phyloP scores from a whole-genome alignment of 148 eudicot genomes.

The Oxyria digyna region DNA sequence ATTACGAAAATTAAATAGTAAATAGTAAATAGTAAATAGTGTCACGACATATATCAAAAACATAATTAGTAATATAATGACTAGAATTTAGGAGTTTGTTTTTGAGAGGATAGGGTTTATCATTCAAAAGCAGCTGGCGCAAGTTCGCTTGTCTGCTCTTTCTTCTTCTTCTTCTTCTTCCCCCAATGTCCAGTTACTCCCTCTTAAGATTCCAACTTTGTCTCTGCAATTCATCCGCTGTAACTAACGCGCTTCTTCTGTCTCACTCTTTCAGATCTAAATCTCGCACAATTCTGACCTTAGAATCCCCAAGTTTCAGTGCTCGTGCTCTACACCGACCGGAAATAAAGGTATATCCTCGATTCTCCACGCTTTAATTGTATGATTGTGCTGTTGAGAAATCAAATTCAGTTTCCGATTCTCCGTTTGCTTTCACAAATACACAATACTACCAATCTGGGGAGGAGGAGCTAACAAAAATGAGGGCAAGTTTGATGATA shows the following conservation, averaged over 20 bases:
- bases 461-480: constrained; percentile 10
- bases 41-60: no score
- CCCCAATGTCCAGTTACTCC: background rate
- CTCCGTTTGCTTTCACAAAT: no score
- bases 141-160: no score
- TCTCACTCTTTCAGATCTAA: background rate
- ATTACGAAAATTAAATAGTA: no score
- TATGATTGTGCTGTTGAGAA: background rate
- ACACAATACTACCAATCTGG: no score
- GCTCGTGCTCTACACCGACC: background rate
- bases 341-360: background rate
- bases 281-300: constrained; percentile 2
- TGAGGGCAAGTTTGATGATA: constrained; percentile 40
- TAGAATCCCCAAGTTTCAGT: background rate
- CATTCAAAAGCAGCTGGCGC: no score
- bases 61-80: no score
- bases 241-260: background rate
- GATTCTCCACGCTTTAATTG: background rate
- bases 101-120: no score
- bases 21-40: no score
- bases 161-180: background rate
- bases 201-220: background rate
- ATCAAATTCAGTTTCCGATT: background rate
- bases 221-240: background rate
- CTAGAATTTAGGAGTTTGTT: no score